These are phyloP conservation scores for Boehmeria nivea DNA, from an alignment of 306 rosid species.

Conservation along the genomic window DNA sequence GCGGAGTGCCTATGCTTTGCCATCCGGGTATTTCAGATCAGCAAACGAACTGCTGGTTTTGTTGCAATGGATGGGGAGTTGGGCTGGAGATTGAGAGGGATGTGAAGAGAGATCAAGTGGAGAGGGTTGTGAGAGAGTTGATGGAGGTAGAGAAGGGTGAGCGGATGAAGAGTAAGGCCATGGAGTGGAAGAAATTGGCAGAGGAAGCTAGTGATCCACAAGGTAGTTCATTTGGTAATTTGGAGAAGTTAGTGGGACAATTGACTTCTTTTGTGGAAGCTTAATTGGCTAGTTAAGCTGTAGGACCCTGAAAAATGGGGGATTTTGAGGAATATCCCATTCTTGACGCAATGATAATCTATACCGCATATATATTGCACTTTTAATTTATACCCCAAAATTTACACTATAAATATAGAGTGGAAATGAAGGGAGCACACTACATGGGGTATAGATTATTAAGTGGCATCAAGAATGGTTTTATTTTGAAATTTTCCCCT, in stretches of 20 bases:
- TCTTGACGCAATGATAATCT: too few relatives aligned
- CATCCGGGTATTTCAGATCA: conserved; percentile 10
- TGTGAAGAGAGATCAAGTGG: conserved; percentile 19
- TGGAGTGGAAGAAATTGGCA: conserved; percentile 24
- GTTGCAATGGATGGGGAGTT: conserved; percentile 15
- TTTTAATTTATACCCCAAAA: too few relatives aligned
- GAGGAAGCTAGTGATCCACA: conserved; percentile 8
- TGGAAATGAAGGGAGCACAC: too few relatives aligned
- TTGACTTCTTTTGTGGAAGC: too few relatives aligned
- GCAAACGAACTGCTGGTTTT: conserved; percentile 6
- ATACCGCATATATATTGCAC: too few relatives aligned
- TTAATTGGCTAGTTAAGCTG: too few relatives aligned
- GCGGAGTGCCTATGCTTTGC: conserved; percentile 20
- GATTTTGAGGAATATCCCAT: too few relatives aligned
- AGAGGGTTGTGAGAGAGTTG: conserved; percentile 5
- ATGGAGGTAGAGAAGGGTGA: conserved; percentile 19
- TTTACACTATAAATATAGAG: too few relatives aligned
- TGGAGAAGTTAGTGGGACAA: conserved; percentile 7
- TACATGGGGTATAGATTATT: too few relatives aligned
- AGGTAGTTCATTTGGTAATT: conserved; percentile 13
- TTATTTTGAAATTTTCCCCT: too few relatives aligned
- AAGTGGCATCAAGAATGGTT: too few relatives aligned
- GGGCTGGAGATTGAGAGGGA: conserved; percentile 16
- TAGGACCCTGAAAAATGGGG: too few relatives aligned
- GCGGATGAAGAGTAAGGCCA: conserved; percentile 13